Base-by-base conservation (phyloP, 2,329 filamentous ascomycete genomes). In the Davidsoniella neocaledoniae region DNA sequence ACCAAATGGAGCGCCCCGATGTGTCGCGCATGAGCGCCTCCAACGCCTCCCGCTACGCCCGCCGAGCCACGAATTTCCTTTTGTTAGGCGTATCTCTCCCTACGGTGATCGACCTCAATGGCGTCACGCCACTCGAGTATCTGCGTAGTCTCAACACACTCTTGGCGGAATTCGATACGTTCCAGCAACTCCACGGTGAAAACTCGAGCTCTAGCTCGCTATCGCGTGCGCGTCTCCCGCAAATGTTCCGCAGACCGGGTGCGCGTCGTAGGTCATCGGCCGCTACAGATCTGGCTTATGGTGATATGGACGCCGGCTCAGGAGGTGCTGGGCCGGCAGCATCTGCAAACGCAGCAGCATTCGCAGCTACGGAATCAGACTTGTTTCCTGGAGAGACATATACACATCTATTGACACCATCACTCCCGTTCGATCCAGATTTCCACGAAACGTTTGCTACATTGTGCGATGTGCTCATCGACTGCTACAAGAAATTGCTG, bases 361-460 rank as follows among this genome's bases (percentile, higher is more conserved):
- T 79, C 58, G 73, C 67, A 49, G 73, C 71, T 46, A 76, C 72
- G 54, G 77, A 73, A 58, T 74, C 70, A 6, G 83, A 86, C 55
- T 71, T 86, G 21, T 68, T 84, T 1, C 81, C 83, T 0, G 86
- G 87, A 37, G 87, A 94, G 60, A 86, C 93, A 59, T 98, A 95
- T 63, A 78, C 79, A 0, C 81, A 90, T 62, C 72, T 98, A 1
- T 73, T 95, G 17, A 96, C 90, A n/a, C 91, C 91, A 0, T 82
- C 80, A 14, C 68, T 98, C 44, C 91, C 91, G 0, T 98, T 98
- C 60, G 88, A 96, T 56, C 91, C 91, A 0, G 91, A 98, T 64
- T 98, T 94, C 60, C 91, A 90, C 63, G 87, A 93, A 67, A 95
- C 88, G 0, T 96, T 96, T 66, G 83, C 87, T 12, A 95, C 91